Conservation (phyloP, 306 rosid genomes). For the Glycine latifolia region DNA sequence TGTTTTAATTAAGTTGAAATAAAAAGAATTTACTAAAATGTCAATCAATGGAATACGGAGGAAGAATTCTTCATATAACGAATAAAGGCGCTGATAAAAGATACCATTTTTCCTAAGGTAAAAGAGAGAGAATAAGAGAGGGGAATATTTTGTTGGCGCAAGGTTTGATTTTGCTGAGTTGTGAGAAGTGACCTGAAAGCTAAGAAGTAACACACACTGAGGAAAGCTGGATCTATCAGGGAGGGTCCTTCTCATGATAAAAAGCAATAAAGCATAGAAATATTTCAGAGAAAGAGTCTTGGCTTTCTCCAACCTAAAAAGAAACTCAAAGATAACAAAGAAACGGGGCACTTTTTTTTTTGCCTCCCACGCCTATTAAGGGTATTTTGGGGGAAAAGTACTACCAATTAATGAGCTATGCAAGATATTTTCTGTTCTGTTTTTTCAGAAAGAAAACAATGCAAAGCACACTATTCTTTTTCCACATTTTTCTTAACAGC, state of each 20-base stretch:
- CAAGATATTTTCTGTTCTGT: not conserved
- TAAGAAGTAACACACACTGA: slow-evolving; percentile 30
- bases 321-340: slow-evolving; percentile 18
- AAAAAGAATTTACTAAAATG: not conserved
- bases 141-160: slow-evolving; percentile 43
- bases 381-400: slow-evolving; percentile 23
- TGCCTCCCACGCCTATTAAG: slow-evolving; percentile 71
- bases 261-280: slow-evolving; percentile 49
- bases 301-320: slow-evolving; percentile 48
- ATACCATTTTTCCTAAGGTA: not conserved
- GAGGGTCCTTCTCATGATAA: slow-evolving; percentile 39
- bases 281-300: slow-evolving; percentile 45
- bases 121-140: slow-evolving; percentile 1
- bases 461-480: not conserved
- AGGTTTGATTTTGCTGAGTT: slow-evolving; percentile 26
- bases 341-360: slow-evolving; percentile 43
- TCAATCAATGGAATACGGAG: not conserved
- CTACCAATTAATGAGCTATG: not conserved
- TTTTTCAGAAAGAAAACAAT: not conserved
- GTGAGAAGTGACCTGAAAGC: slow-evolving; percentile 25
- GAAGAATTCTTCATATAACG: not conserved
- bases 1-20: too few species aligned
- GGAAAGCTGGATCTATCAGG: slow-evolving; percentile 39
- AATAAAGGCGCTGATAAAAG: slow-evolving; percentile 30
- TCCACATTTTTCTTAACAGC: not conserved